These are phyloP conservation scores for Carex cristatella DNA, from an alignment of 176 grass and related monocot species.

Conservation along the genomic window DNA sequence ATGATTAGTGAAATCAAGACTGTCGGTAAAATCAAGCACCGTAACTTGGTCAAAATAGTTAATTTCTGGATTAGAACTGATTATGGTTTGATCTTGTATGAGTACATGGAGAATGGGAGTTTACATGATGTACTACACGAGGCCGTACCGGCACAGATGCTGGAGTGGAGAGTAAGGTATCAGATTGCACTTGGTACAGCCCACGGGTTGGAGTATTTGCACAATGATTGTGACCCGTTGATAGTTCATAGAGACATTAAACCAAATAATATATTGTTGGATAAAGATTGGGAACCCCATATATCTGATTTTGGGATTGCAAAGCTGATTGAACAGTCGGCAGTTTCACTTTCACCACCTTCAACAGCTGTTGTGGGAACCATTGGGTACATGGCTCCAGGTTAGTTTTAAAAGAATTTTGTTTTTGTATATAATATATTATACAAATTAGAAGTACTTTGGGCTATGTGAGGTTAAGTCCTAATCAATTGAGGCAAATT, in stretches of 20 bases:
- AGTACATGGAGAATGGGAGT: slow-evolving; percentile 79
- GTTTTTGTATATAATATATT: background rate
- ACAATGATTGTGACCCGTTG: slow-evolving; percentile 54
- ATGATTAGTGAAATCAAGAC: slow-evolving; percentile 72
- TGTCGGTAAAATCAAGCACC: slow-evolving; percentile 55
- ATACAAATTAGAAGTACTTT: background rate
- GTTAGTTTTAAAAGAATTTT: slow-evolving; percentile 24
- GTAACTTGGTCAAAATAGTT: slow-evolving; percentile 61
- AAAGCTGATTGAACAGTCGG: slow-evolving; percentile 51
- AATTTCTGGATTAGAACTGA: slow-evolving; percentile 53
- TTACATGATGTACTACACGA: slow-evolving; percentile 70
- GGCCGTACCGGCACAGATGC: slow-evolving; percentile 22
- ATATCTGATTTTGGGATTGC: slow-evolving; percentile 95
- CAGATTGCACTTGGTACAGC: slow-evolving; percentile 66
- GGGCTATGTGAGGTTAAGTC: background rate
- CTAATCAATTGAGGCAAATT: background rate
- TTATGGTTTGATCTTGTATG: slow-evolving; percentile 70
- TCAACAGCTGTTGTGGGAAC: slow-evolving; percentile 66
- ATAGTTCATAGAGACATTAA: slow-evolving; percentile 86
- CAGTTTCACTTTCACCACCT: slow-evolving; percentile 30
- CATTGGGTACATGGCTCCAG: slow-evolving; percentile 76
- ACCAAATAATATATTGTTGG: slow-evolving; percentile 75
- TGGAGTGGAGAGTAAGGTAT: slow-evolving; percentile 58
- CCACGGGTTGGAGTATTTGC: slow-evolving; percentile 68
- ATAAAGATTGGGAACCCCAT: slow-evolving; percentile 62